Conservation (phyloP, 2,329 filamentous ascomycete genomes). For the Ophiobolus disseminans region DNA sequence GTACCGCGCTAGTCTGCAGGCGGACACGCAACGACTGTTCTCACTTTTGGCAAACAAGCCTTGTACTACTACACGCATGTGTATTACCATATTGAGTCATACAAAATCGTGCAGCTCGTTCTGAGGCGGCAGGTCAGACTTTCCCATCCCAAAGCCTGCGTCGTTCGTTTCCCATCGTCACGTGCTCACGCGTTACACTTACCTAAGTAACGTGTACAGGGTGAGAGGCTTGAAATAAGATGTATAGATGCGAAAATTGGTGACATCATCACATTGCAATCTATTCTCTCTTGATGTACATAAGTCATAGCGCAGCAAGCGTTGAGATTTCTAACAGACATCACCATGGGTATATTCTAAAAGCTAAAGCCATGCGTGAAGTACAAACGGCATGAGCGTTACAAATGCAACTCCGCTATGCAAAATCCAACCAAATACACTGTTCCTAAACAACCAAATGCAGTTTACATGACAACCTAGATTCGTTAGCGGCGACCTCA, state of each 20-base stretch:
- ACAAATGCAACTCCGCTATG: slow-evolving; percentile 26
- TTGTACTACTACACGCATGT: no score
- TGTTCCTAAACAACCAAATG: not conserved
- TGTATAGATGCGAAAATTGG: not conserved
- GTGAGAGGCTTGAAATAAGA: not conserved
- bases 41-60: no score
- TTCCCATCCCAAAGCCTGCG: no score
- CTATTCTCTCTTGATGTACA: slow-evolving; percentile 8
- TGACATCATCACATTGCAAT: not conserved
- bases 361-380: not conserved
- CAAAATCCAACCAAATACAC: slow-evolving; percentile 11
- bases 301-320: not conserved
- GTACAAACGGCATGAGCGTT: not conserved
- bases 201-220: no score
- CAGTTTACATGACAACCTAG: slow-evolving; percentile 39
- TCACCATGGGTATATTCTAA: slow-evolving; percentile 13
- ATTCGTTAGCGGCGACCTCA: slow-evolving; percentile 12
- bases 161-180: not conserved
- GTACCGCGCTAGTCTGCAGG: no score
- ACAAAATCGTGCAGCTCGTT: no score
- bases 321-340: slow-evolving; percentile 1
- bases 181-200: slow-evolving; percentile 21
- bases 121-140: no score
- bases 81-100: no score
- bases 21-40: no score